These are phyloP conservation scores for Phytophthora meadii DNA, from an alignment of 352 stramenopile species.

Conservation along the genomic window DNA sequence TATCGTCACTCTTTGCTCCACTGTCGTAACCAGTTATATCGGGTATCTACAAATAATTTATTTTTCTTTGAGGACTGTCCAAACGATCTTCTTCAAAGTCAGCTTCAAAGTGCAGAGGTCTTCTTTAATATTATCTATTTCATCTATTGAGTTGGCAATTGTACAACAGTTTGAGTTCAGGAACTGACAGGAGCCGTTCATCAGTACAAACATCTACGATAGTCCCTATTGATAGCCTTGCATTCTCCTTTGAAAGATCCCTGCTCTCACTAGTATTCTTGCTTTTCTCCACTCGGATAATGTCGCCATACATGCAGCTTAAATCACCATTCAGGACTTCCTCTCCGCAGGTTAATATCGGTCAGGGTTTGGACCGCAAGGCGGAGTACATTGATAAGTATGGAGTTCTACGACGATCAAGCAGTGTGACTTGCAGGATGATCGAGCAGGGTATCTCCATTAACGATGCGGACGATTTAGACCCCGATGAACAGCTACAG, in stretches of 20 bases:
- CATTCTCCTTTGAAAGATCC: background rate
- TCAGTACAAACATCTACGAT: background rate
- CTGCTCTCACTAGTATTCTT: conserved; percentile 4
- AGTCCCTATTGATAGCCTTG: conserved; percentile 25
- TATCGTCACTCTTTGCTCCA: conserved; percentile 12
- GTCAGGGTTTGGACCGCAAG: conserved; percentile 39
- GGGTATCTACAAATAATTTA: conserved; percentile 13
- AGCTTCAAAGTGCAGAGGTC: too few species aligned
- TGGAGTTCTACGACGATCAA: conserved; percentile 51
- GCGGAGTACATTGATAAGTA: conserved; percentile 55
- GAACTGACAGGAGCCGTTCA: conserved; percentile 1
- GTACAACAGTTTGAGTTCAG: too few species aligned
- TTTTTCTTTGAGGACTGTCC: too few species aligned
- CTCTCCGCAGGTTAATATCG: background rate
- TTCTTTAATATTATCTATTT: too few species aligned
- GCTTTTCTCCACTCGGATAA: conserved; percentile 13
- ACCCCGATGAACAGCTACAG: conserved; percentile 38
- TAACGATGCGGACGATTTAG: conserved; percentile 29
- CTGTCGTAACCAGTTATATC: conserved; percentile 1
- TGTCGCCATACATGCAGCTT: conserved; percentile 29
- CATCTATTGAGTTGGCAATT: too few species aligned
- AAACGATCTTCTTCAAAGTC: too few species aligned
- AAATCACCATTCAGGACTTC: conserved; percentile 24
- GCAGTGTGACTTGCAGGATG: conserved; percentile 36
- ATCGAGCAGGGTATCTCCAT: conserved; percentile 48